These are phyloP conservation scores for Tolypocladium amazonense DNA, from an alignment of 2,329 filamentous ascomycete genomes.

Conservation along the genomic window DNA sequence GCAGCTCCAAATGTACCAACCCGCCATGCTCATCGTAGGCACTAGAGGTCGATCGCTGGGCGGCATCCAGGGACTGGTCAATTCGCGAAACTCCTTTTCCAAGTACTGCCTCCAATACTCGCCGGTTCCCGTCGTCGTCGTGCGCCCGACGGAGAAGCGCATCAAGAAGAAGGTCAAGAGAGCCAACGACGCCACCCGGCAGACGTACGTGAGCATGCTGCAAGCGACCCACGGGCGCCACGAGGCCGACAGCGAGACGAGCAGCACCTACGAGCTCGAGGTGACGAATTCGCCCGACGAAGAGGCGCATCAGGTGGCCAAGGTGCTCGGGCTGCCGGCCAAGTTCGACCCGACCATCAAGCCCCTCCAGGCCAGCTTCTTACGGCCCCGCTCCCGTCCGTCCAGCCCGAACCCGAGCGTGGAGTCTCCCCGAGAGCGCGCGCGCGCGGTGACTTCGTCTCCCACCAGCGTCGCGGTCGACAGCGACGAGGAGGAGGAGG, in stretches of 20 bases:
- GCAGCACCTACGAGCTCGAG: slow-evolving; percentile 44
- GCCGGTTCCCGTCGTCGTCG: slow-evolving; percentile 85
- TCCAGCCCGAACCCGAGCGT: slow-evolving; percentile 6
- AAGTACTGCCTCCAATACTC: slow-evolving; percentile 94
- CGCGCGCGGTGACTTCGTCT: slow-evolving; percentile 12
- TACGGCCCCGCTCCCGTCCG: slow-evolving; percentile 9
- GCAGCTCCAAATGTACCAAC: slow-evolving; percentile 85
- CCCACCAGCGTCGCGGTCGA: slow-evolving; percentile 27
- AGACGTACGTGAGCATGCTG: slow-evolving; percentile 70
- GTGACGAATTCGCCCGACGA: slow-evolving; percentile 45
- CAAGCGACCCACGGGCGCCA: slow-evolving; percentile 48
- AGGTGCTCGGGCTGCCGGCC: slow-evolving; percentile 51
- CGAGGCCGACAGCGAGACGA: slow-evolving; percentile 45
- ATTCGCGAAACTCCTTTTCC: slow-evolving; percentile 69
- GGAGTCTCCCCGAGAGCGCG: slow-evolving; percentile 8
- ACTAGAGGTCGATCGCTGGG: slow-evolving; percentile 77
- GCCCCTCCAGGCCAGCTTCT: slow-evolving; percentile 29
- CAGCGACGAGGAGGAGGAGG: slow-evolving; percentile 28
- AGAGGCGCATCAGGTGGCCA: slow-evolving; percentile 54
- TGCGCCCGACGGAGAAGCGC: slow-evolving; percentile 76
- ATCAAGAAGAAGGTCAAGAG: slow-evolving; percentile 86
- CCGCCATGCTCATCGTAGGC: slow-evolving; percentile 82
- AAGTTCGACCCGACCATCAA: slow-evolving; percentile 55
- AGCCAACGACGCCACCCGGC: slow-evolving; percentile 61
- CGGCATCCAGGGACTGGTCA: slow-evolving; percentile 76